Conservation (phyloP, 1,139 yeast genomes). For the Candida sanyaensis region DNA sequence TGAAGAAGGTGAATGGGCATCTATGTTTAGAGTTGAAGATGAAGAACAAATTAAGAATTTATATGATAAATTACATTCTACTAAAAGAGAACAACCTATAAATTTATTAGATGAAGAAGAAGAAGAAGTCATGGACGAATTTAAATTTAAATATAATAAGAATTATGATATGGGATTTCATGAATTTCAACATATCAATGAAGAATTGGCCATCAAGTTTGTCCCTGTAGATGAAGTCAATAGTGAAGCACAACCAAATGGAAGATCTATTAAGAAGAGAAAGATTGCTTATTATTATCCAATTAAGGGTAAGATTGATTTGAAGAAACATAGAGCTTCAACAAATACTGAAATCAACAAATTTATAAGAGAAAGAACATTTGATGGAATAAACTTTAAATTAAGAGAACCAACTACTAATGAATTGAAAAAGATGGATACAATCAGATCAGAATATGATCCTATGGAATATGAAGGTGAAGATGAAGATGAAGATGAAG, state of each 20-base stretch:
- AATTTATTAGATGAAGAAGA: slow-evolving; percentile 43
- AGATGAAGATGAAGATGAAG: slow-evolving; percentile 37
- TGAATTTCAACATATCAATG: slow-evolving; percentile 45
- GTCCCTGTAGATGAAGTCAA: slow-evolving; percentile 56
- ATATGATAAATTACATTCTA: slow-evolving; percentile 51
- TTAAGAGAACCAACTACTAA: slow-evolving; percentile 74
- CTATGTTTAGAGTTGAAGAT: slow-evolving; percentile 55
- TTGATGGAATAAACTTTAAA: slow-evolving; percentile 57
- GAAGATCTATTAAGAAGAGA: slow-evolving; percentile 35
- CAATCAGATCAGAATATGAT: slow-evolving; percentile 67
- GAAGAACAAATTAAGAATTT: slow-evolving; percentile 29
- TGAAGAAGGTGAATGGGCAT: slow-evolving; percentile 81
- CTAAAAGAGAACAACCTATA: slow-evolving; percentile 50
- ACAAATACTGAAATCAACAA: slow-evolving; percentile 50
- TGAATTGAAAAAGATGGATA: slow-evolving; percentile 70
- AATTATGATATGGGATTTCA: slow-evolving; percentile 80
- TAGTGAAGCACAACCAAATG: slow-evolving; percentile 47
- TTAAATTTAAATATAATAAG: slow-evolving; percentile 63
- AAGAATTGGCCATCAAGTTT: slow-evolving; percentile 46
- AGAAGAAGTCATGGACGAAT: slow-evolving; percentile 38
- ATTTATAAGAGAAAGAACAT: slow-evolving; percentile 51
- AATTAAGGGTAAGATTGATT: slow-evolving; percentile 71
- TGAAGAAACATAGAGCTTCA: slow-evolving; percentile 76
- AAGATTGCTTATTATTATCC: slow-evolving; percentile 78
- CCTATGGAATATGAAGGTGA: slow-evolving; percentile 71